phyloP scores from a whole-genome alignment of 257 asterid species.

The Gentiana macrophylla region DNA sequence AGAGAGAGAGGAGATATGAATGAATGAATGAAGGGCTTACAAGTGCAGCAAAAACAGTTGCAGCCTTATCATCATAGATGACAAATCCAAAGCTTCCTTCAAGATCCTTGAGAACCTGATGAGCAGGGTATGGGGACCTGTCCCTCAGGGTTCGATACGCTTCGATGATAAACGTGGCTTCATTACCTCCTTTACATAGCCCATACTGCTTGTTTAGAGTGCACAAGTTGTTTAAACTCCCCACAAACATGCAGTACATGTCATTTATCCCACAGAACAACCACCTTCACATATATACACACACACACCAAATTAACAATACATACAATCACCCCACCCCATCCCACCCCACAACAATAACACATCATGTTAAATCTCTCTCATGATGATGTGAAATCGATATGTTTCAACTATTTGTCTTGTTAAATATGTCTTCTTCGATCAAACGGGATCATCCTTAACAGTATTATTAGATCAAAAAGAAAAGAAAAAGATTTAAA shows the following conservation, averaged over 20 bases:
- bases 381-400: too few species aligned
- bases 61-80: constrained; percentile 70
- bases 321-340: too few species aligned
- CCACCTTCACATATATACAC: constrained; percentile 33
- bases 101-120: constrained; percentile 77
- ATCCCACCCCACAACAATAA: too few species aligned
- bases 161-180: constrained; percentile 61
- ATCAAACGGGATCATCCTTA: too few species aligned
- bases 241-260: constrained; percentile 72
- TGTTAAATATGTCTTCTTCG: too few species aligned
- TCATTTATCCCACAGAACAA: constrained; percentile 72
- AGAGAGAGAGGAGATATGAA: too few species aligned
- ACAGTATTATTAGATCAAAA: too few species aligned
- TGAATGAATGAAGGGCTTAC: constrained; percentile 34
- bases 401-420: too few species aligned
- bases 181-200: constrained; percentile 55
- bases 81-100: constrained; percentile 88
- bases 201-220: constrained; percentile 80
- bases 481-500: too few species aligned
- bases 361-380: too few species aligned
- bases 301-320: background rate
- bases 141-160: constrained; percentile 91
- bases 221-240: constrained; percentile 55
- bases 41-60: constrained; percentile 70
- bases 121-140: constrained; percentile 89